These are phyloP conservation scores for Nakaseomyces sp. DNA, from an alignment of 1,139 yeast genomes.

Conservation along the genomic window DNA sequence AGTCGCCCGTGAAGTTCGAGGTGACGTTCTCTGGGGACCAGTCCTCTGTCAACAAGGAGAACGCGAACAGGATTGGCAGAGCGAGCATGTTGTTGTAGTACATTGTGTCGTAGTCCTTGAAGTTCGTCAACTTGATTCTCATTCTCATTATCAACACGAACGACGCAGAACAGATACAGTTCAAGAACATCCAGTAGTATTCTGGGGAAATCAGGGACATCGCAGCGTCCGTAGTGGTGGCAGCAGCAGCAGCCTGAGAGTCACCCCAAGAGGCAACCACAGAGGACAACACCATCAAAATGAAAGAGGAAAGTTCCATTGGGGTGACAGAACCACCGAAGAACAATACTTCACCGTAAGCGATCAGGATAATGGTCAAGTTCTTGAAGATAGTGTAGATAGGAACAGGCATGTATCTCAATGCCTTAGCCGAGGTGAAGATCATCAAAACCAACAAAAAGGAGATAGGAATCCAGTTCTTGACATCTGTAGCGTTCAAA, in stretches of 20 bases:
- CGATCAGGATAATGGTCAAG: conserved; percentile 90
- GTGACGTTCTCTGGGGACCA: conserved; percentile 78
- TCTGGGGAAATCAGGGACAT: conserved; percentile 55
- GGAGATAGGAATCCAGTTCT: conserved; percentile 92
- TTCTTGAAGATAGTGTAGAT: conserved; percentile 97
- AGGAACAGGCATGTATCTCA: conserved; percentile 84
- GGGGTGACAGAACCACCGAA: conserved; percentile 89
- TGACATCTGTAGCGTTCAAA: conserved; percentile 79
- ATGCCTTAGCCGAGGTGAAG: conserved; percentile 92
- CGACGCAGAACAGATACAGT: conserved; percentile 89
- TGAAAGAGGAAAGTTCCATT: conserved; percentile 81
- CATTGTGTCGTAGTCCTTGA: conserved; percentile 97
- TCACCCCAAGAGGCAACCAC: conserved; percentile 94
- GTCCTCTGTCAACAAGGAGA: conserved; percentile 77
- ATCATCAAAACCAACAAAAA: conserved; percentile 84
- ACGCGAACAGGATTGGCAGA: conserved; percentile 71
- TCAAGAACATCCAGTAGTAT: conserved; percentile 92
- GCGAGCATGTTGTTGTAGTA: conserved; percentile 91
- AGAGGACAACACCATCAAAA: conserved; percentile 86
- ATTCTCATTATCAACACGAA: conserved; percentile 93
- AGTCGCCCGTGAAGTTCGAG: conserved; percentile 61
- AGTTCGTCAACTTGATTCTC: conserved; percentile 92
- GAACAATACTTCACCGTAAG: conserved; percentile 97
- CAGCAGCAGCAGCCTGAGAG: conserved; percentile 32
- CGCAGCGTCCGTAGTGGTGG: conserved; percentile 33